Percentiles rank a stretch among this genome's conserved stretches.
phyloP scores from a whole-genome alignment of 2,329 filamentous ascomycete species.

The Leptoxyphium fumago region DNA sequence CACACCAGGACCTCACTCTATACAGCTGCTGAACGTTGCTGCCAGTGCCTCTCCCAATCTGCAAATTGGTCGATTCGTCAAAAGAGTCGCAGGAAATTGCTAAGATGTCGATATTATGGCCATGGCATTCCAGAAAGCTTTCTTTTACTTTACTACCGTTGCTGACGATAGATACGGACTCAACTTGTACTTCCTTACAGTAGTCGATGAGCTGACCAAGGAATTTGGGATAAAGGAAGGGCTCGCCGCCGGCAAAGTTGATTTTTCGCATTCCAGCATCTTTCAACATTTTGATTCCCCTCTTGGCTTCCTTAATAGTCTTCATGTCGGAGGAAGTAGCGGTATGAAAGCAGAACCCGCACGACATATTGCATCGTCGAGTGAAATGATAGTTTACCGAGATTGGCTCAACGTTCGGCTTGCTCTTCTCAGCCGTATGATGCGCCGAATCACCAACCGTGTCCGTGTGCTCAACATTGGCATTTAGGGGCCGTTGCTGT shows the following conservation, averaged over 20 bases:
- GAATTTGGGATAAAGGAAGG: conserved; percentile 35
- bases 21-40: conserved; percentile 33
- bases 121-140: conserved; percentile 29
- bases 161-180: conserved; percentile 39
- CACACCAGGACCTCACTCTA: conserved; percentile 32
- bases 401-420: too few relatives aligned
- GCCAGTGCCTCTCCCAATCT: conserved; percentile 36
- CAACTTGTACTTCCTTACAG: conserved; percentile 35
- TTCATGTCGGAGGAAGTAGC: conserved; percentile 33
- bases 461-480: too few relatives aligned
- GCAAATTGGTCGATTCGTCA: conserved; percentile 33
- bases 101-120: conserved; percentile 36
- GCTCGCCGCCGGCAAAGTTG: conserved; percentile 42
- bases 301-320: conserved; percentile 26
- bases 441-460: too few relatives aligned
- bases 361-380: conserved; percentile 34
- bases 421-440: too few relatives aligned
- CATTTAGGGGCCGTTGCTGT: too few relatives aligned
- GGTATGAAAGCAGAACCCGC: conserved; percentile 45
- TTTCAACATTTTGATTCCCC: conserved; percentile 31
- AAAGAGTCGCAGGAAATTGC: conserved; percentile 44
- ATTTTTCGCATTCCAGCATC: conserved; percentile 40
- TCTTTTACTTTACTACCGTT: conserved; percentile 37
- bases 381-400: conserved; percentile 36
- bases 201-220: conserved; percentile 31